Evolutionary conservation across 1,284 basidiomycete genomes (phyloP).

Genomic region (Lignosus rhinocerotis): DNA sequence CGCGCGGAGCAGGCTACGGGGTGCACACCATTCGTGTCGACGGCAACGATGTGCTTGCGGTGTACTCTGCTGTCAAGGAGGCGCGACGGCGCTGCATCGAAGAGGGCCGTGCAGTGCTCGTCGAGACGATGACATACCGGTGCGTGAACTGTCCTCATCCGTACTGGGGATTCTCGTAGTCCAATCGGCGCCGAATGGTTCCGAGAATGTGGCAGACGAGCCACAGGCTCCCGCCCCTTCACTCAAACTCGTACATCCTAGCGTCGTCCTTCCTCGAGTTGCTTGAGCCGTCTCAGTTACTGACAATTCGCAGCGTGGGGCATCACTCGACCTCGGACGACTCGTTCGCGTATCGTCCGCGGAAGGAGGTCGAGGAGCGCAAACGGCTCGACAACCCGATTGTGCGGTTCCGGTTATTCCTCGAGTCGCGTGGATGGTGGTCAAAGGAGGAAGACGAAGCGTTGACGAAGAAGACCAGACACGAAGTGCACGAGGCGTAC

Average conservation of each 20-base stretch:
- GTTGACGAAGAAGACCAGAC: slow-evolving; percentile 68
- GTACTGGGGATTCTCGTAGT: background rate
- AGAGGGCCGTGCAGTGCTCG: slow-evolving; percentile 80
- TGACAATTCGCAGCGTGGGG: slow-evolving; percentile 58
- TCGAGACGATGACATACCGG: slow-evolving; percentile 94
- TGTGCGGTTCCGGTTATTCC: slow-evolving; percentile 79
- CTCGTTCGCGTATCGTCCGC: slow-evolving; percentile 86
- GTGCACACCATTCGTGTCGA: slow-evolving; percentile 90
- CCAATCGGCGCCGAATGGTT: too few relatives aligned
- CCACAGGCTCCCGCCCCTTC: too few relatives aligned
- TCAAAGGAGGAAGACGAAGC: slow-evolving; percentile 72
- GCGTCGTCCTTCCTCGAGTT: too few relatives aligned
- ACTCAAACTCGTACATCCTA: too few relatives aligned
- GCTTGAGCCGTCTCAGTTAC: too few relatives aligned
- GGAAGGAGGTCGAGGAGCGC: slow-evolving; percentile 84
- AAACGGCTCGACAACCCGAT: slow-evolving; percentile 90
- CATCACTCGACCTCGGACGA: slow-evolving; percentile 96
- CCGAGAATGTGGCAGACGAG: too few relatives aligned
- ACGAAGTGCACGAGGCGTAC: slow-evolving; percentile 78
- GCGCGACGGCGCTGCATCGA: slow-evolving; percentile 78
- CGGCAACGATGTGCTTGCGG: slow-evolving; percentile 91
- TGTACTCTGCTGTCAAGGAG: slow-evolving; percentile 79
- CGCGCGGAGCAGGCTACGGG: slow-evolving; percentile 92
- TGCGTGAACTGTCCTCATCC: slow-evolving; percentile 29
- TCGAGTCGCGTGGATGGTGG: slow-evolving; percentile 90